Base-by-base conservation (phyloP, 83 land plant genomes). In the Thuja plicata region DNA sequence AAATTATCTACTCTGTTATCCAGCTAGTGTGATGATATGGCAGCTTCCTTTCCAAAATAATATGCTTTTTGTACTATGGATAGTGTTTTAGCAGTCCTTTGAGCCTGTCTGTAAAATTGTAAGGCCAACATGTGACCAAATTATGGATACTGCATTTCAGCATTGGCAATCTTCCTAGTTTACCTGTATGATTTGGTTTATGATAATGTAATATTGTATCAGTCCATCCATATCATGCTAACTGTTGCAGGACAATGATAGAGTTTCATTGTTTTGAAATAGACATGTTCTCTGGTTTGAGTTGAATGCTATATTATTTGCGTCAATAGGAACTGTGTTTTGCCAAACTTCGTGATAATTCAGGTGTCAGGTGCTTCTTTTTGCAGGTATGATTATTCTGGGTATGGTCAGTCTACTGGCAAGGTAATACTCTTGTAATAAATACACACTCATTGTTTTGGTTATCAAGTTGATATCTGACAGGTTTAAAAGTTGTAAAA, bases 361-460 rank as follows among this genome's bases (percentile, higher is more conserved):
- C 16, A 40, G 16, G 54, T 48, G 16, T 34, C 8, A 30, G 50
- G 54, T 46, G 52, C 35, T 83, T 24, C 15, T 83, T 8, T 90
- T 86, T 87, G 86, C 93, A 92, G 93, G 81, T 93, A 93, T 90
- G 94, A 93, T 38, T 93, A 93, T 71, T 91, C 93, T 86, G 94
- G 94, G 1, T 93, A 93, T 89, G 94, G 94, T 57, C 89, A 89
- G 16, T 93, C 94, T 54, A 88, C 91, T 84, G 94, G 94, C 34
- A 93, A 93, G 94, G 94, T 93, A 30, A 48, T 78, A 8, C 16
- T 30, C 48, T 62, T 62, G 46, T 41, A 37, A 41, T 82, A 37
- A 87, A 62, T 57, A 62, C 24, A 21, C n/a, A 35, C 41, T 30
- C 21, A 55, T 54, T 54, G 12, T 55, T 43, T 35, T 35, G 13